These are phyloP conservation scores for Ramichloridium luteum DNA, from an alignment of 2,329 filamentous ascomycete species.

Conservation along the genomic window DNA sequence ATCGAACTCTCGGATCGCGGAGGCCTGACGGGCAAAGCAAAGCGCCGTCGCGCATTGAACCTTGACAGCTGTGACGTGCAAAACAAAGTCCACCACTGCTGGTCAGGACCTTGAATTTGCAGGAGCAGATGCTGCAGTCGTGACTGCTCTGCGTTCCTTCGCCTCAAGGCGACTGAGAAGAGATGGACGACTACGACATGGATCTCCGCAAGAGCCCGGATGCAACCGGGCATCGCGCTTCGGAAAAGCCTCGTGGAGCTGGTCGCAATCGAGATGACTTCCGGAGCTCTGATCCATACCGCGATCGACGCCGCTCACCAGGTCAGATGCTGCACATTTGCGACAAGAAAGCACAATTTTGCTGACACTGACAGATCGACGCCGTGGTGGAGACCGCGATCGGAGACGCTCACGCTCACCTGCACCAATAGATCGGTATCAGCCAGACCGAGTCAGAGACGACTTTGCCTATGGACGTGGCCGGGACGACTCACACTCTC, in stretches of 20 bases:
- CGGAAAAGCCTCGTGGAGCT: slow-evolving; percentile 7
- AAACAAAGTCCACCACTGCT: no score
- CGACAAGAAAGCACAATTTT: not conserved
- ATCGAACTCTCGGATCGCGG: no score
- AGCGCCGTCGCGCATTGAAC: no score
- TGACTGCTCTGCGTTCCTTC: no score
- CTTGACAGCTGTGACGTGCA: no score
- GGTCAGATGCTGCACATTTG: slow-evolving; percentile 10
- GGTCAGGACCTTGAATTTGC: no score
- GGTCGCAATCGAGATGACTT: slow-evolving; percentile 18
- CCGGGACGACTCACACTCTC: slow-evolving; percentile 52
- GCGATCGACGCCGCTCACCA: slow-evolving; percentile 20
- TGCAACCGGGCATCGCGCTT: not conserved
- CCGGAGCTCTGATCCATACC: slow-evolving; percentile 17
- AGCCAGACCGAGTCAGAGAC: slow-evolving; percentile 57
- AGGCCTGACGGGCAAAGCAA: no score
- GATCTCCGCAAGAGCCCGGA: slow-evolving; percentile 2
- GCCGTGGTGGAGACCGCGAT: slow-evolving; percentile 27
- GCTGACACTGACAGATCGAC: slow-evolving; percentile 19
- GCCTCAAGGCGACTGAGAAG: no score
- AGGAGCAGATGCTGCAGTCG: no score
- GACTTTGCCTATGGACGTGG: slow-evolving; percentile 48
- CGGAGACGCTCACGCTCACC: slow-evolving; percentile 67
- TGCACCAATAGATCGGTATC: slow-evolving; percentile 59
- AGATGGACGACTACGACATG: slow-evolving; percentile 5